Percentiles rank a stretch among this genome's conserved stretches.
Conservation (phyloP, 2,329 filamentous ascomycete genomes). For the Pseudogymnoascus pannorum region DNA sequence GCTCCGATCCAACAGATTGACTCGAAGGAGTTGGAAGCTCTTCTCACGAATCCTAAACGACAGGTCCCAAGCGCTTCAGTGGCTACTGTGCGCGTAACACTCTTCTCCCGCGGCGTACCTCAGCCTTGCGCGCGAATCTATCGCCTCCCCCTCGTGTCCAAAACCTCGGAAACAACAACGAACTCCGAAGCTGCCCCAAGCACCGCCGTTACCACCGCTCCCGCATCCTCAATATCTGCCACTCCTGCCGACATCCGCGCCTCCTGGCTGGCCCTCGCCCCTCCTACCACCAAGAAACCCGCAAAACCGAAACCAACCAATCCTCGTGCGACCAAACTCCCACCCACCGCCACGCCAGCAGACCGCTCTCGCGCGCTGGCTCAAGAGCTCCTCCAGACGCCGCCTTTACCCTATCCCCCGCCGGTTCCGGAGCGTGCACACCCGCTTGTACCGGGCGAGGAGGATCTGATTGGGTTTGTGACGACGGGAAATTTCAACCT, state of each 20-base stretch:
- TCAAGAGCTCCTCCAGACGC: slow-evolving; percentile 40
- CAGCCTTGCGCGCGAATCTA: slow-evolving; percentile 74
- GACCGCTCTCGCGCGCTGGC: slow-evolving; percentile 38
- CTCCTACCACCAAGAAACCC: slow-evolving; percentile 22
- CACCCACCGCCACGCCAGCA: slow-evolving; percentile 26
- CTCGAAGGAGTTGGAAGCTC: slow-evolving; percentile 17
- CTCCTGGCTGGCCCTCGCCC: slow-evolving; percentile 62
- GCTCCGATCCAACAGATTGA: slow-evolving; percentile 18
- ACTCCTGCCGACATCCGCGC: slow-evolving; percentile 48
- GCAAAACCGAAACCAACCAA: slow-evolving; percentile 20
- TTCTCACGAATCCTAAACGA: slow-evolving; percentile 20
- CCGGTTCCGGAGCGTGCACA: slow-evolving; percentile 37
- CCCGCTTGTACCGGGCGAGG: slow-evolving; percentile 62
- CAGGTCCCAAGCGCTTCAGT: slow-evolving; percentile 32
- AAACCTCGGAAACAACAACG: slow-evolving; percentile 20
- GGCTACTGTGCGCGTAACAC: slow-evolving; percentile 58
- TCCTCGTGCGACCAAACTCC: slow-evolving; percentile 15
- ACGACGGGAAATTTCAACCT: slow-evolving; percentile 82
- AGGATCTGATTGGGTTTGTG: slow-evolving; percentile 82
- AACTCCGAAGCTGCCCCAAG: slow-evolving; percentile 42
- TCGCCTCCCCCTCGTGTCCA: slow-evolving; percentile 53
- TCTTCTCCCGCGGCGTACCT: slow-evolving; percentile 64
- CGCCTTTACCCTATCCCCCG: slow-evolving; percentile 33
- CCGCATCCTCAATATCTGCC: slow-evolving; percentile 10
- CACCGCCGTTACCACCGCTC: slow-evolving; percentile 29